Percentiles rank a stretch among this genome's conserved stretches.
phyloP scores from a whole-genome alignment of 164 flowering plant species.

The Warburgia ugandensis region DNA sequence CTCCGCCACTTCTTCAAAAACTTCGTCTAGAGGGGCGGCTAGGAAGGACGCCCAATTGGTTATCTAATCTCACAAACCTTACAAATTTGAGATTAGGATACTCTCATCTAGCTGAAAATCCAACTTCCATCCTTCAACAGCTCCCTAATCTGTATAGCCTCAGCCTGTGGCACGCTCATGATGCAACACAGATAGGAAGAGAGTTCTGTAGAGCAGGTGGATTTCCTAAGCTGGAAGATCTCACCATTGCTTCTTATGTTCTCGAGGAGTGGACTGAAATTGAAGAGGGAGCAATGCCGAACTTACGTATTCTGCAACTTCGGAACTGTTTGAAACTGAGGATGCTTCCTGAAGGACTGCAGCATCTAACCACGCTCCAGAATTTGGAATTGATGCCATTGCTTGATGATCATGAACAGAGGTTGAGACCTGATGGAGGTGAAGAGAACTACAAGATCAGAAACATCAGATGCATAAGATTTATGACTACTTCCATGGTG shows the following conservation, averaged over 20 bases:
- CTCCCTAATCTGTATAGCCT: constrained; percentile 4
- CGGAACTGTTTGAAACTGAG: constrained; percentile 18
- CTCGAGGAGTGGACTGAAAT: constrained; percentile 13
- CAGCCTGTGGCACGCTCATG: background rate
- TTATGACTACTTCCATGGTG: constrained; percentile 9
- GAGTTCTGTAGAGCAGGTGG: background rate
- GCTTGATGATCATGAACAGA: constrained; percentile 23
- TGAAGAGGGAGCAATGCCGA: constrained; percentile 6
- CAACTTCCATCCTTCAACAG: background rate
- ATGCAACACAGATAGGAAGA: constrained; percentile 8
- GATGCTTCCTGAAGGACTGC: constrained; percentile 28
- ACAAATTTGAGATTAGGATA: background rate
- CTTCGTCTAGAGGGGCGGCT: background rate
- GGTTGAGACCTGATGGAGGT: constrained; percentile 25
- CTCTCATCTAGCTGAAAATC: background rate
- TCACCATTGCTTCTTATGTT: background rate
- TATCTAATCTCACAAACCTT: background rate
- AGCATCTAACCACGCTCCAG: constrained; percentile 16
- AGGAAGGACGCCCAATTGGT: background rate
- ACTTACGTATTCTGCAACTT: background rate
- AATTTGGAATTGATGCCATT: constrained; percentile 20
- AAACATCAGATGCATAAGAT: constrained; percentile 16
- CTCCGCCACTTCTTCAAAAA: constrained; percentile 2
- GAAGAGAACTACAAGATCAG: constrained; percentile 25
- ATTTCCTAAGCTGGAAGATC: constrained; percentile 4